These are phyloP conservation scores for Albatrellus ellisii DNA, from an alignment of 768 basidiomycete species.

Conservation along the genomic window DNA sequence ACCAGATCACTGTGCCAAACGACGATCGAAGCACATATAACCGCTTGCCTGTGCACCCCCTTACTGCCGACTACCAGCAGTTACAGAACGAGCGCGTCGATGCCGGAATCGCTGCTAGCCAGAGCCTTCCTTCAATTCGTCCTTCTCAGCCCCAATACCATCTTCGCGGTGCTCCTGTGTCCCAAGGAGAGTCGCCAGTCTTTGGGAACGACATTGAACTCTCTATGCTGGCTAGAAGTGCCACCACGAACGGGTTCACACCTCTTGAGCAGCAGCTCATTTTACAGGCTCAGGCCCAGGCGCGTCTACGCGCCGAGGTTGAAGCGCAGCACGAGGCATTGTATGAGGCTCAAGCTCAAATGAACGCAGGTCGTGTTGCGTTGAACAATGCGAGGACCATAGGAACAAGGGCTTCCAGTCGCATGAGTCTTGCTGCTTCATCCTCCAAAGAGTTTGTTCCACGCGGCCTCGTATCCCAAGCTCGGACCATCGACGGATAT, in stretches of 20 bases:
- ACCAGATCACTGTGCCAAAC: background rate
- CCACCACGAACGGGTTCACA: slow-evolving; percentile 10
- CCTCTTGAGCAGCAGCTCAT: slow-evolving; percentile 14
- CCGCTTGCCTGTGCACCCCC: slow-evolving; percentile 13
- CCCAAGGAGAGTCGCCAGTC: background rate
- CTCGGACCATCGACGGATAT: background rate
- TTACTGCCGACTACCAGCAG: slow-evolving; percentile 4
- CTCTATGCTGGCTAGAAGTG: slow-evolving; percentile 9
- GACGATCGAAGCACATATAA: slow-evolving; percentile 1
- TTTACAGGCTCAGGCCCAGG: slow-evolving; percentile 11
- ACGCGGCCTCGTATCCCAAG: slow-evolving; percentile 6
- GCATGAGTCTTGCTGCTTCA: slow-evolving; percentile 8
- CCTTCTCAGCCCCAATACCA: slow-evolving; percentile 8
- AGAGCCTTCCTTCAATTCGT: slow-evolving; percentile 1
- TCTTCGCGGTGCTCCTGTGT: background rate
- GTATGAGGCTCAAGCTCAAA: slow-evolving; percentile 5
- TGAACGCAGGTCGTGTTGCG: background rate
- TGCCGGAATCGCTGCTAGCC: too few species aligned
- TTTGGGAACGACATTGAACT: slow-evolving; percentile 12
- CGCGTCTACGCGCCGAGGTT: slow-evolving; percentile 10
- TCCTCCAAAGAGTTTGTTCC: slow-evolving; percentile 13
- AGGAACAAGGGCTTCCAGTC: slow-evolving; percentile 6
- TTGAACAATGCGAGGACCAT: slow-evolving; percentile 1
- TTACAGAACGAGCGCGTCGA: background rate
- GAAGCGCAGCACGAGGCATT: slow-evolving; percentile 9